These are phyloP conservation scores for Colletotrichum eremochloae DNA, from an alignment of 2,329 filamentous ascomycete species.

Conservation along the genomic window DNA sequence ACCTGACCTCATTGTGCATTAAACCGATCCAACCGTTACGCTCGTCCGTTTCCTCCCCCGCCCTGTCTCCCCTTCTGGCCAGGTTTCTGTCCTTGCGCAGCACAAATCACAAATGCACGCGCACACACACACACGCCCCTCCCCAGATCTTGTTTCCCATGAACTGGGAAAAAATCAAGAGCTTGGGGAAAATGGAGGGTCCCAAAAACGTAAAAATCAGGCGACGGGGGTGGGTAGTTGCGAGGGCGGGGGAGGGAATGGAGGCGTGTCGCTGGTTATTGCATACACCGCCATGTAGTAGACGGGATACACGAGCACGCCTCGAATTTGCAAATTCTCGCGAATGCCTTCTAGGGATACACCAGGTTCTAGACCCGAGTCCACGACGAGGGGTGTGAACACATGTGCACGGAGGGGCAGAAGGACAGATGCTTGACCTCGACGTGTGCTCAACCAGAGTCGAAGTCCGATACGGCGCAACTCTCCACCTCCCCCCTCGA, in stretches of 20 bases:
- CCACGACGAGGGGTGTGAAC: background rate
- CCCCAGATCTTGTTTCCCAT: background rate
- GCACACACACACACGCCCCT: background rate
- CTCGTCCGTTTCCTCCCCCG: conserved; percentile 12
- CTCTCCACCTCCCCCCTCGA: too few species aligned
- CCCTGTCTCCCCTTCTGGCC: background rate
- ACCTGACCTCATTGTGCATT: conserved; percentile 36
- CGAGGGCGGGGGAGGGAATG: too few species aligned
- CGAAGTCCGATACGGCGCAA: background rate
- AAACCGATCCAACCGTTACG: conserved; percentile 12
- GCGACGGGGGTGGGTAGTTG: too few species aligned
- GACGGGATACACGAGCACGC: background rate
- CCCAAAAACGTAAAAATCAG: background rate
- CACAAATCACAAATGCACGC: too few species aligned
- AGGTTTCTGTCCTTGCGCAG: background rate
- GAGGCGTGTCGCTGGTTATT: conserved; percentile 18
- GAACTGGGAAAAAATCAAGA: too few species aligned
- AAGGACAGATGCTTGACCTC: background rate
- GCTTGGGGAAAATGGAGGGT: too few species aligned
- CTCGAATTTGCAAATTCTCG: too few species aligned
- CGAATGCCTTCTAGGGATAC: conserved; percentile 7
- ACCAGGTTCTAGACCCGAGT: conserved; percentile 12
- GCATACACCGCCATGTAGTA: conserved; percentile 5
- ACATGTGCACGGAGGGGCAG: background rate
- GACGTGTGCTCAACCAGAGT: background rate